Percentiles rank a stretch among this genome's conserved stretches.
Evolutionary conservation across 2,329 filamentous ascomycete species (phyloP).

Genomic region (Orbilia quercus): DNA sequence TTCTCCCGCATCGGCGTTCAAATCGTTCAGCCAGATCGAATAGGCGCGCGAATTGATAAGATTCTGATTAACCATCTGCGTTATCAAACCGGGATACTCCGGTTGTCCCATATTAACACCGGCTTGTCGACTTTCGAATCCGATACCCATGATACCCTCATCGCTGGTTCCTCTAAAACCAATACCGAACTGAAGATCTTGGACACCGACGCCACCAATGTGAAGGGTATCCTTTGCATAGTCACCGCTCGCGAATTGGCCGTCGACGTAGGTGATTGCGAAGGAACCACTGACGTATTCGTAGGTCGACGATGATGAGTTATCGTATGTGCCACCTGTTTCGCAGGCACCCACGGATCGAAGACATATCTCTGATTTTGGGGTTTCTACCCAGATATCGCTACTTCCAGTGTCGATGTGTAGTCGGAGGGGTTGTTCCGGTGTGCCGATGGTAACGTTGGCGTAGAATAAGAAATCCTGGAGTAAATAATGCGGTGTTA

Average conservation of each 20-base stretch:
- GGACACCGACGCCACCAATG: constrained; percentile 61
- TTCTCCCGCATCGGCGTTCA: constrained; percentile 73
- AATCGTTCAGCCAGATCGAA: constrained; percentile 73
- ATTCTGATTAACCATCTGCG: constrained; percentile 72
- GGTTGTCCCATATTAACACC: constrained; percentile 58
- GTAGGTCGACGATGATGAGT: constrained; percentile 58
- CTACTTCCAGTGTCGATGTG: constrained; percentile 73
- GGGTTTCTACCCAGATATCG: constrained; percentile 69
- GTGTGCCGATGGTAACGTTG: constrained; percentile 71
- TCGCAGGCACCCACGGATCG: constrained; percentile 41
- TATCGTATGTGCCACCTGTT: constrained; percentile 58
- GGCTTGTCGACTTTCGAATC: constrained; percentile 61
- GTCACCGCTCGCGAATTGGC: constrained; percentile 62
- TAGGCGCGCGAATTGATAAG: constrained; percentile 74
- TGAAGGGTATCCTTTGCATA: constrained; percentile 63
- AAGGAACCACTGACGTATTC: constrained; percentile 59
- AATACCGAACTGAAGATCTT: constrained; percentile 63
- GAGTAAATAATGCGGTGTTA: constrained; percentile 23
- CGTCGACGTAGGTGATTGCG: constrained; percentile 63
- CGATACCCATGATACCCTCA: constrained; percentile 70
- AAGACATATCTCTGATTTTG: constrained; percentile 57
- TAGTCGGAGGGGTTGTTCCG: constrained; percentile 68
- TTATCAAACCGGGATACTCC: constrained; percentile 72
- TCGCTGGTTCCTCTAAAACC: constrained; percentile 61
- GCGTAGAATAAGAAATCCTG: constrained; percentile 67